A percentile compares a stretch with the other conserved stretches of the same genome.
Evolutionary conservation across 192 early-diverging fungal genomes (phyloP).

Genomic region (Coemansia sp.): DNA sequence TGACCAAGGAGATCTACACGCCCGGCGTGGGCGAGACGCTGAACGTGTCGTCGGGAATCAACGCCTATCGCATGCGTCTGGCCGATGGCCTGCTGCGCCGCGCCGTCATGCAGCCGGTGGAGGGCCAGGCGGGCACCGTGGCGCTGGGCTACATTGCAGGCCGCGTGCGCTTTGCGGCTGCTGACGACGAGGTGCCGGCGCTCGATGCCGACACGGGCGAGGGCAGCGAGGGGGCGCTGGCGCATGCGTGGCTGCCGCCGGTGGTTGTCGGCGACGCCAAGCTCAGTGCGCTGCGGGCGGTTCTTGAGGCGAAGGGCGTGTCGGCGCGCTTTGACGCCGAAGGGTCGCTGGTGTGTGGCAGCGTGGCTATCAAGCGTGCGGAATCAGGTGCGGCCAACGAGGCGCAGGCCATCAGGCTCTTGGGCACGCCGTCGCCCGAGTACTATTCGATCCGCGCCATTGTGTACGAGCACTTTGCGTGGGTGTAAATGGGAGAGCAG

Average conservation of each 20-base stretch:
- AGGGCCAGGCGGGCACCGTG: no score
- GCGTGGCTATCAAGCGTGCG: conserved; percentile 56
- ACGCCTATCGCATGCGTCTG: conserved; percentile 81
- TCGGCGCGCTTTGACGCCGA: conserved; percentile 77
- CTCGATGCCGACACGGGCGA: conserved; percentile 60
- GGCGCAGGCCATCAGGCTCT: conserved; percentile 27
- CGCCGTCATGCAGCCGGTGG: conserved; percentile 58
- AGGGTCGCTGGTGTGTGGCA: conserved; percentile 82
- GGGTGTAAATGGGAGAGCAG: conserved; percentile 14
- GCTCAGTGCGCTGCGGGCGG: conserved; percentile 73
- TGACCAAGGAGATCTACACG: conserved; percentile 83
- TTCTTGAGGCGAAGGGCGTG: conserved; percentile 70
- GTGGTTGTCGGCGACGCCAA: conserved; percentile 83
- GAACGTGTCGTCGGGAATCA: conserved; percentile 84
- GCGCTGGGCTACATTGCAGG: conserved; percentile 60
- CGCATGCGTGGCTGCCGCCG: conserved; percentile 53
- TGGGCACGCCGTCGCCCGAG: conserved; percentile 46
- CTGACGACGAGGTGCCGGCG: conserved; percentile 63
- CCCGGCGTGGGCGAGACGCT: conserved; percentile 79
- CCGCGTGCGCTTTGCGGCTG: conserved; percentile 62
- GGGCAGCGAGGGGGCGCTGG: conserved; percentile 17
- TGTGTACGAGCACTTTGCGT: conserved; percentile 45
- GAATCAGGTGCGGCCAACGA: conserved; percentile 10
- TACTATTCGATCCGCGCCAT: conserved; percentile 51
- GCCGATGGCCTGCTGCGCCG: conserved; percentile 80